phyloP scores from a whole-genome alignment of 768 basidiomycete species.

The Mrakia hoshinonis region DNA sequence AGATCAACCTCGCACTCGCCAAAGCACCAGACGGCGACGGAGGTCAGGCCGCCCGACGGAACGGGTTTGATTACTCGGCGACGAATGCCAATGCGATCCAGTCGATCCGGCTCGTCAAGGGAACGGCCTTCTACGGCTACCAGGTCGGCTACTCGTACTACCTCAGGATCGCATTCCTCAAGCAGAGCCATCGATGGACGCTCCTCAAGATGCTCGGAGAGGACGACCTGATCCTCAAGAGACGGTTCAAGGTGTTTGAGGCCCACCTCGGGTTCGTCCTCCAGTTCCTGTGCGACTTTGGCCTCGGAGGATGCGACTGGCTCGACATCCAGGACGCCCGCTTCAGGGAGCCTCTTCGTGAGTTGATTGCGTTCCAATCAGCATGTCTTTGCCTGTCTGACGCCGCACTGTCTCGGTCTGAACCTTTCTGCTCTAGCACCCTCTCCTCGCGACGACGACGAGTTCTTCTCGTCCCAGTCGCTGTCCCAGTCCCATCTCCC shows the following conservation, averaged over 20 bases:
- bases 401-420: too few species aligned
- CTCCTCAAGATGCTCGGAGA: slow-evolving; percentile 61
- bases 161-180: slow-evolving; percentile 69
- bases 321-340: slow-evolving; percentile 56
- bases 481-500: slow-evolving; percentile 8
- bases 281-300: slow-evolving; percentile 92
- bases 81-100: slow-evolving; percentile 46
- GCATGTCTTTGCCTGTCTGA: too few species aligned
- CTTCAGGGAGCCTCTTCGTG: slow-evolving; percentile 44
- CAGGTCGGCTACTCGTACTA: slow-evolving; percentile 74
- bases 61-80: slow-evolving; percentile 46
- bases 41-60: slow-evolving; percentile 50
- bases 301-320: slow-evolving; percentile 88
- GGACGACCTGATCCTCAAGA: slow-evolving; percentile 72
- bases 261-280: slow-evolving; percentile 78
- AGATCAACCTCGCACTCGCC: slow-evolving; percentile 71
- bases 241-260: slow-evolving; percentile 72
- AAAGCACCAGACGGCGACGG: slow-evolving; percentile 2
- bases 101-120: slow-evolving; percentile 77
- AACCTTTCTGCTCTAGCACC: neutral
- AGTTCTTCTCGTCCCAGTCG: neutral
- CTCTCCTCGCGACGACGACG: neutral
- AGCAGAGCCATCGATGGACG: slow-evolving; percentile 62
- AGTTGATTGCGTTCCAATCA: slow-evolving; percentile 21
- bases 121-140: slow-evolving; percentile 93